phyloP scores from a whole-genome alignment of 306 rosid genomes.

The Carpinus fangiana region DNA sequence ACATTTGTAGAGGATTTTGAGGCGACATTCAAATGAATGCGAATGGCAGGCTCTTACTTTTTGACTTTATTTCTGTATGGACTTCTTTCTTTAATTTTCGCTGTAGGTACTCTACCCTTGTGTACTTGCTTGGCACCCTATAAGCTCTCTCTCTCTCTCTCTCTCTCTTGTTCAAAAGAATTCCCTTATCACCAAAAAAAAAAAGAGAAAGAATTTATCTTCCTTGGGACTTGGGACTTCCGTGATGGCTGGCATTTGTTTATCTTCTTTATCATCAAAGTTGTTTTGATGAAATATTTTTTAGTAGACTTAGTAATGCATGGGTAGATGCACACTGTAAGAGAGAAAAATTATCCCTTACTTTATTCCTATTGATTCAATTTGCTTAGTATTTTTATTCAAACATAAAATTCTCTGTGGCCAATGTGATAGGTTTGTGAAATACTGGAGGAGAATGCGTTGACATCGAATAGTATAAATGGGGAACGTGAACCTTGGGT shows the following conservation, averaged over 20 bases:
- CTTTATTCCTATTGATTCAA: neutral
- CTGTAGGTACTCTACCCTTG: neutral
- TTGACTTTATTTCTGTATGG: neutral
- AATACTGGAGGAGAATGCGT: conserved; percentile 84
- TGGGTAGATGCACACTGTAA: neutral
- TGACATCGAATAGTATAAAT: conserved; percentile 56
- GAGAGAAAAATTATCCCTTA: neutral
- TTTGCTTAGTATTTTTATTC: neutral
- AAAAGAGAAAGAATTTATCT: fast-evolving
- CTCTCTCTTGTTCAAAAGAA: neutral
- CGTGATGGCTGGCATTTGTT: neutral
- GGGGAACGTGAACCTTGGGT: conserved; percentile 82
- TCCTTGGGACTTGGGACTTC: neutral
- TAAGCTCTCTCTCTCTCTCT: neutral
- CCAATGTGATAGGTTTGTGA: conserved; percentile 68
- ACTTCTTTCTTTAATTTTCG: neutral
- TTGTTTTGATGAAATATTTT: neutral
- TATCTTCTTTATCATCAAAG: neutral
- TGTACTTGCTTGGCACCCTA: neutral
- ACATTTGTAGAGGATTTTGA: neutral
- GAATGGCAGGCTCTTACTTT: neutral
- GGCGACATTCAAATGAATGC: neutral
- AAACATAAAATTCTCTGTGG: conserved; percentile 4
- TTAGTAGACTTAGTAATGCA: neutral
- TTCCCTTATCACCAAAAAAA: neutral